Base-by-base conservation (phyloP, 306 rosid species). In the Dicorynia guianensis region DNA sequence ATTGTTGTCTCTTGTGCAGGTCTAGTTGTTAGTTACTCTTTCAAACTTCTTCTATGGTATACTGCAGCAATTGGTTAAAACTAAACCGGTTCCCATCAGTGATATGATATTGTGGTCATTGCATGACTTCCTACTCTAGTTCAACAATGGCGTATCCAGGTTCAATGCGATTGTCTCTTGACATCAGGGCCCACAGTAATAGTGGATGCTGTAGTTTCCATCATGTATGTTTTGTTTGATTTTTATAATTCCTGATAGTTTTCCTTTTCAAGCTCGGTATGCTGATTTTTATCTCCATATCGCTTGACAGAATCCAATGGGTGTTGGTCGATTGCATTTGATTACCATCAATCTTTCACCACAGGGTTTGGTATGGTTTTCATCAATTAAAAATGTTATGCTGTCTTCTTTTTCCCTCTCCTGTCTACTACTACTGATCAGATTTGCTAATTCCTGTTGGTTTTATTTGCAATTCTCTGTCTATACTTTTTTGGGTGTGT, bases 281-380 rank as follows among this genome's bases (percentile, higher is more conserved):
- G 55, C 33, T 44, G 80, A 80, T 38, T 35, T 81, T 82, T 14
- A 10, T 75, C 75, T 80, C 34, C 11, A 7, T 68, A 42, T 61
- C 19, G 57, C 63, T 71, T 82, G 69, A 53, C 89, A 95, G 96
- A 36, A 80, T 72, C 78, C 63, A 63, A 84, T 49, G 71, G 85
- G 80, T 69, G 87, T 82, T 85, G 76, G 85, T 67, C 88, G 88
- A 59, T 79, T 82, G 8, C 91, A 83, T 80, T 76, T 82, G 76
- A 83, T 85, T 64, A 78, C 90, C 59, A 33, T 86, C 76, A 87
- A 85, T 81, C 85, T 88, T 76, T 80, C 90, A 33, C 86, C 90
- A 2, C 75, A 82, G 63, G 76, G 76, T 78, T 80, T 90, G 97
- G 97, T 95, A 92, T 82, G 93, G 49, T 8, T 74, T 79, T 67